Conservation (phyloP, 2,329 filamentous ascomycete genomes). For the Rhinocladiella mackenziei region DNA sequence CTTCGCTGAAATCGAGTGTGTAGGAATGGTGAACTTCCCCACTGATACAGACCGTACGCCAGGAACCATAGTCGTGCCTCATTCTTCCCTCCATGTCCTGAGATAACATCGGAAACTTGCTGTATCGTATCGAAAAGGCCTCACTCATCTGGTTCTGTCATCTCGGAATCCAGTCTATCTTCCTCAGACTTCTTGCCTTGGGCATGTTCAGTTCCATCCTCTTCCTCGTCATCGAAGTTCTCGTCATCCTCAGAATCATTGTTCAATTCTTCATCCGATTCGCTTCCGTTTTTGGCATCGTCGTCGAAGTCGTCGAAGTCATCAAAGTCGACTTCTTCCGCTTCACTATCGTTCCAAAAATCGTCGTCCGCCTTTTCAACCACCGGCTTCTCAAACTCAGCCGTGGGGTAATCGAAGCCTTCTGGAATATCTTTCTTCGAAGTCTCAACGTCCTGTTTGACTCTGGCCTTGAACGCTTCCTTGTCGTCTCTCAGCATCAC, state of each 20-base stretch:
- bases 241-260: slow-evolving; percentile 56
- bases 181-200: slow-evolving; percentile 25
- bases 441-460: slow-evolving; percentile 64
- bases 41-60: background rate
- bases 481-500: slow-evolving; percentile 76
- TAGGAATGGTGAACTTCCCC: background rate
- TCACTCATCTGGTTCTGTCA: slow-evolving; percentile 25
- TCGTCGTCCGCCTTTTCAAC: slow-evolving; percentile 68
- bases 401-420: slow-evolving; percentile 77
- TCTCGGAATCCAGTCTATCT: slow-evolving; percentile 27
- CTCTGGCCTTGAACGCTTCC: slow-evolving; percentile 64
- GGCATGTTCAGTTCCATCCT: slow-evolving; percentile 17
- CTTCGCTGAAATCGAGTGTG: slow-evolving; percentile 16
- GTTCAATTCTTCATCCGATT: slow-evolving; percentile 42
- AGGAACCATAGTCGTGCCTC: background rate
- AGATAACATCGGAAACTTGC: background rate
- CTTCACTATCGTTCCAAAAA: slow-evolving; percentile 76
- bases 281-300: slow-evolving; percentile 38
- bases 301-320: slow-evolving; percentile 54
- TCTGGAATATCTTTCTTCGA: slow-evolving; percentile 76
- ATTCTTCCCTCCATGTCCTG: background rate
- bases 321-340: slow-evolving; percentile 52
- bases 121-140: background rate
- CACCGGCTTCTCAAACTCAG: slow-evolving; percentile 52
- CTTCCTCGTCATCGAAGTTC: slow-evolving; percentile 30